Evolutionary conservation across 805 yeast genomes (phyloP), one percentile per base, ranked within the genome.

Genomic region (Jamesozyma gamospora): DNA sequence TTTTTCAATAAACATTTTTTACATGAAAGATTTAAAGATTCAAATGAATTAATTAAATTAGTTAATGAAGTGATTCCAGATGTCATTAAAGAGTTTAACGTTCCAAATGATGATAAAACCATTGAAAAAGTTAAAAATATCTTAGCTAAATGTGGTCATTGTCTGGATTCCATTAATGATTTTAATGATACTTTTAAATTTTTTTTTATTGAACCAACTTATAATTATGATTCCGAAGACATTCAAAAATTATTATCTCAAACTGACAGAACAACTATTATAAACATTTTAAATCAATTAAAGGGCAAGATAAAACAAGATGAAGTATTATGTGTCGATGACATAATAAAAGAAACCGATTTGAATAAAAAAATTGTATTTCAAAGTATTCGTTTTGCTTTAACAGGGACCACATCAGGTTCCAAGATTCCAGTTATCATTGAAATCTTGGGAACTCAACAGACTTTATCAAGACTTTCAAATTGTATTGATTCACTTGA

Each of bases 1-100:
- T 83, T 64, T 56, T 83, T 92, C 64, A 88, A 92, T 60, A 84
- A 82, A 51, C 71, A 70, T 43, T 85, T 82, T 54, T 60, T 87
- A 30, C 60, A 61, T 4, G 46, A 57, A 30, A 65, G 67, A 38
- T 52, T 84, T 13, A 50, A 55, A 1, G 62, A 70, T 28, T 62
- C 67, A 0, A 49, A 35, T 1, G 42, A 45, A 19, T 59, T 74
- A 7, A 49, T 59, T 1, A 52, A 62, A 4, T 52, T 74, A 5
- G 62, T 72, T 1, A 53, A 64, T 0, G 55, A 63, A 26, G 50
- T 64, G 1, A 31, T 44, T 6, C 46, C 52, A 1, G 12, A 52
- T 1, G 41, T 63, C 10, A 37, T 42, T 3, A 41, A 37, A 0
- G 43, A 39, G 14, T 47, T 41, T 25, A 27, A n/a, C 4, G 45